Conservation (phyloP, 202 grass and related monocot genomes). For the Bolboschoenoplectus hybrid region DNA sequence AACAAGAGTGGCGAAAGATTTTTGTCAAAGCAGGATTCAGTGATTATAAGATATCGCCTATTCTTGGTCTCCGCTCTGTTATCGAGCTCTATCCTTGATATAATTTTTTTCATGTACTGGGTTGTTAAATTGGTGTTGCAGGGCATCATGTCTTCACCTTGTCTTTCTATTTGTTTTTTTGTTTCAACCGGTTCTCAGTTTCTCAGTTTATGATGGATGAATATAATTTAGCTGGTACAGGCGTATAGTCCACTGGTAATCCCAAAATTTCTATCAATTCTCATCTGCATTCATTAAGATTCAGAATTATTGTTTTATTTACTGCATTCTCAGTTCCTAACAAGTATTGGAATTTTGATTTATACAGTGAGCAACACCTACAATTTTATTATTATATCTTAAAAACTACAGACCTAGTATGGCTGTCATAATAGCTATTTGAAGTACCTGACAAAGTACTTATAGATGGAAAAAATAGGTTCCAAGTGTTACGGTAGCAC, state of each 20-base stretch:
- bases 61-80: slow-evolving; percentile 56
- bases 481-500: too few species aligned
- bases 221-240: background rate
- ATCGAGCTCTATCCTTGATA: slow-evolving; percentile 63
- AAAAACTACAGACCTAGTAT: too few species aligned
- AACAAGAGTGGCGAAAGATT: slow-evolving; percentile 56
- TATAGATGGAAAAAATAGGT: too few species aligned
- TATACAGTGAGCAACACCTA: too few species aligned
- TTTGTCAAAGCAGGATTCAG: slow-evolving; percentile 59
- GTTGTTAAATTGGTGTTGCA: background rate
- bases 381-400: too few species aligned
- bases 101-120: background rate
- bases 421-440: too few species aligned
- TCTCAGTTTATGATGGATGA: background rate
- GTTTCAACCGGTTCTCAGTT: background rate
- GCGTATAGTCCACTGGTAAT: too few species aligned
- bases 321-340: too few species aligned
- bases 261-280: too few species aligned
- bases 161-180: background rate
- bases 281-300: background rate
- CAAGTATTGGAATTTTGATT: too few species aligned
- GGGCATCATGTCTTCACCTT: background rate
- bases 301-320: background rate
- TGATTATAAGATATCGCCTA: slow-evolving; percentile 52
- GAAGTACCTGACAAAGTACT: too few species aligned